Base-by-base conservation (phyloP, 108 stramenopile species). In the Nannochloropsis gaditana region DNA sequence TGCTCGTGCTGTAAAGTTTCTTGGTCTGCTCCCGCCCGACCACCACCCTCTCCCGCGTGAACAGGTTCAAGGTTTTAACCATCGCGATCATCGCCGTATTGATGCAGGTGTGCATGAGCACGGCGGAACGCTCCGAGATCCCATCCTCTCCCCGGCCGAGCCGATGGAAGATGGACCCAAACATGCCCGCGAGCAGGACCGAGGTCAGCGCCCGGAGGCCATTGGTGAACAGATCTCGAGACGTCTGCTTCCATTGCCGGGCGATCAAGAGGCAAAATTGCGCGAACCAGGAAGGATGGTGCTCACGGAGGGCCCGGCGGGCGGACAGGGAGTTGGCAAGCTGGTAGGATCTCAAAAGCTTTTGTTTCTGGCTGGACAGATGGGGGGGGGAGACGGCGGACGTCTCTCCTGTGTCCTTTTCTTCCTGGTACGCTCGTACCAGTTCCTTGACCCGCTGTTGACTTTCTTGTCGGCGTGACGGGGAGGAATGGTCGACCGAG, bases 41-140 rank as follows among this genome's bases (percentile, higher is more conserved):
- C 44, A 95, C 94, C 1, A 93, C 91, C 88, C 94, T 95, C 82
- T 96, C 95, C 83, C 93, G 94, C 42, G 95, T 94, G 86, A 96
- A 96, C 4, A 73, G 59, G 6, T 73, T 73, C 19, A 73, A n/a
- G 59, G 59, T 73, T n/a, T 73, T 73, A 3, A 73, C 59, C 59
- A 73, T 73, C 19, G 59, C 59, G 59, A 73, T 73, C 59, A 73
- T 73, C 5, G 59, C 59, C 4, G 59, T 73, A n/a, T 73, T 73
- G 59, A 73, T 73, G 59, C 59, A 73, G 59, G 59, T 73, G 59
- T 73, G 59, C 59, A 73, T 73, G 15, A 73, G 8, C 4, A 73
- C 59, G 4, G 59, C 59, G 59, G 59, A 73, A 4, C 59, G 15
- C 6, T 73, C 59, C 5, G 4, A 15, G 6, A 73, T 73, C 59